Base-by-base conservation (phyloP, 352 stramenopile species). In the Phytophthora kernoviae region DNA sequence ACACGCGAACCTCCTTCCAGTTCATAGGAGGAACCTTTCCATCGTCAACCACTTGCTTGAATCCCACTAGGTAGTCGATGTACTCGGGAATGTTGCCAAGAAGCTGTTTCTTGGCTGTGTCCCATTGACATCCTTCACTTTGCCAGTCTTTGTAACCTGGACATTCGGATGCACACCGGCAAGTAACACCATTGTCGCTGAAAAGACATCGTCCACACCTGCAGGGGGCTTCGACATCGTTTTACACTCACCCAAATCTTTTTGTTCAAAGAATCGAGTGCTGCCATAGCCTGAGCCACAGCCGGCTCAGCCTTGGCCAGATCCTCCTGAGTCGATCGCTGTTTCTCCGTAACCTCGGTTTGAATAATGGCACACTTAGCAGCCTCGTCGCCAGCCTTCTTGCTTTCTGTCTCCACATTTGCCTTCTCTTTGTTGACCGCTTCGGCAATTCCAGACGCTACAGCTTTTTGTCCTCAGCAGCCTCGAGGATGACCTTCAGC, bases 61-160 rank as follows among this genome's bases (percentile, higher is more conserved):
- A 97, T 9, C 81, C 70, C 53, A 98, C 87, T 2, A 98, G 75
- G 47, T 97, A 95, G 10, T 98, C 91, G 49, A 98, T 97, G 72
- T 98, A 98, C 73, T 98, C 96, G 7, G 88, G 91, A 55, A 98
- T 98, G 63, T 98, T 98, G 32, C 91, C 88, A 49, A 98, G 75
- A 33, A 98, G 68, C 58, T 98, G 82, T 58, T 98, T 98, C 73
- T 98, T 98, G 36, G 87, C 88, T 0, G 89, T 96, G 39, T 98
- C 94, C 95, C 95, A 98, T 57, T 95, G 51, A 91, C 87, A 58
- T 98, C 94, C 63, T 99, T 98, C 18, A 98, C 94, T 68, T 98
- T 98, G 41, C 87, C 94, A 20, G 86, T 97, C 70, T 98, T 98
- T 18, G 93, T 93, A 6, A 98, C 73, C 53, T 96, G 79, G 4